A percentile compares a stretch with the other conserved stretches of the same genome.
Conservation (phyloP, 2,329 filamentous ascomycete genomes). For the Colletotrichum gigasporum region DNA sequence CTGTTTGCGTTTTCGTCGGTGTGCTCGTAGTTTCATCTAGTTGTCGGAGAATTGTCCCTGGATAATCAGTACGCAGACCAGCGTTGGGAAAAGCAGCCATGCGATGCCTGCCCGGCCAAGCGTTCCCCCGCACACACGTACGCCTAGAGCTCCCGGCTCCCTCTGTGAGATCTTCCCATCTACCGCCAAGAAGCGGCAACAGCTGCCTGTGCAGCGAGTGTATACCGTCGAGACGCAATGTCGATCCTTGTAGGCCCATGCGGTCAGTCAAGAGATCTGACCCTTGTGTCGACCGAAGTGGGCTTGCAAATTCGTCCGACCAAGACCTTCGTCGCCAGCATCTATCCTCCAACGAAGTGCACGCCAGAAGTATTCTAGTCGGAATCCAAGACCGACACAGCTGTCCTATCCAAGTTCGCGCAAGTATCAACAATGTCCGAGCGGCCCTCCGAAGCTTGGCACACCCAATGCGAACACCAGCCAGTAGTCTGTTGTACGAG, state of each 20-base stretch:
- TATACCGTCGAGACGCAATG: background rate
- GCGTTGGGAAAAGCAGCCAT: background rate
- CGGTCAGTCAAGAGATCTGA: background rate
- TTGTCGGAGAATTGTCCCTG: background rate
- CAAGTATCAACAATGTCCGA: background rate
- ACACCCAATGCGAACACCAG: background rate
- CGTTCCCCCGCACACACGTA: background rate
- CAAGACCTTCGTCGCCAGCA: too few relatives aligned
- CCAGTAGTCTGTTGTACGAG: background rate
- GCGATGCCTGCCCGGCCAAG: background rate
- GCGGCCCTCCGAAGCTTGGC: background rate
- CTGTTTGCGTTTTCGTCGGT: constrained; percentile 14
- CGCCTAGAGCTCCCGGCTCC: too few relatives aligned
- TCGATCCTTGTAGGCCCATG: background rate
- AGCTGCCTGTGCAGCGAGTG: background rate
- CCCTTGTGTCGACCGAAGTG: background rate
- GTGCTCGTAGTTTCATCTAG: constrained; percentile 6
- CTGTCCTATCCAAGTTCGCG: background rate
- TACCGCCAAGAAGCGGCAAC: background rate
- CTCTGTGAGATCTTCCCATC: background rate
- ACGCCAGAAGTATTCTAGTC: background rate
- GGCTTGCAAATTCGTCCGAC: too few relatives aligned
- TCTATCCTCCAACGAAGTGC: too few relatives aligned
- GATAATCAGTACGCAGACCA: background rate
- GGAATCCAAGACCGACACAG: too few relatives aligned